Percentiles rank a stretch among this genome's conserved stretches.
Evolutionary conservation across 2,329 filamentous ascomycete species (phyloP).

Genomic region (Colletotrichum tropicale): DNA sequence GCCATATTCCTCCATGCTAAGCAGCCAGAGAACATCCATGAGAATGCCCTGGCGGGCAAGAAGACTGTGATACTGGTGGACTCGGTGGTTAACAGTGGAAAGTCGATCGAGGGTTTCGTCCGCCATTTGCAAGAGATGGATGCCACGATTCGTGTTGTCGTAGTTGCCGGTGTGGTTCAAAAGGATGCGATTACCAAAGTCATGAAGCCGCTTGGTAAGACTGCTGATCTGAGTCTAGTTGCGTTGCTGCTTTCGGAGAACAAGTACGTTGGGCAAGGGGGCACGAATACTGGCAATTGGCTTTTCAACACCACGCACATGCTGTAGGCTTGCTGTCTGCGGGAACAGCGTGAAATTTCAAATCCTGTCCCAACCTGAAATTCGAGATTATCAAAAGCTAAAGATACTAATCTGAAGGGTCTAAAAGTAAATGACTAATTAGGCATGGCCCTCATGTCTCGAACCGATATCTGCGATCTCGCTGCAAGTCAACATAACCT

Average conservation of each 20-base stretch:
- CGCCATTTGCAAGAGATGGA: conserved; percentile 45
- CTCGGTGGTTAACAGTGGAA: conserved; percentile 64
- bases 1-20: conserved; percentile 57
- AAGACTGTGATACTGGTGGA: conserved; percentile 59
- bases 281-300: conserved; percentile 63
- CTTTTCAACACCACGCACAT: conserved; percentile 63
- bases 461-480: no score
- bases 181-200: conserved; percentile 25
- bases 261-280: conserved; percentile 55
- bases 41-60: conserved; percentile 41
- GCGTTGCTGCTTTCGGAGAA: conserved; percentile 61
- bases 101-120: conserved; percentile 53
- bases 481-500: no score
- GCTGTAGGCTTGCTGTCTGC: conserved; percentile 17
- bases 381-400: no score
- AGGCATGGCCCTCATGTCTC: no score
- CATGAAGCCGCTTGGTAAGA: conserved; percentile 23
- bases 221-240: conserved; percentile 44
- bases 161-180: conserved; percentile 62
- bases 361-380: no score
- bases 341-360: no score
- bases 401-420: no score
- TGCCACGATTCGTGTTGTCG: conserved; percentile 48
- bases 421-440: no score
- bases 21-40: conserved; percentile 42